These are phyloP conservation scores for Pythium plurisporium DNA, from an alignment of 352 stramenopile species.

Conservation along the genomic window DNA sequence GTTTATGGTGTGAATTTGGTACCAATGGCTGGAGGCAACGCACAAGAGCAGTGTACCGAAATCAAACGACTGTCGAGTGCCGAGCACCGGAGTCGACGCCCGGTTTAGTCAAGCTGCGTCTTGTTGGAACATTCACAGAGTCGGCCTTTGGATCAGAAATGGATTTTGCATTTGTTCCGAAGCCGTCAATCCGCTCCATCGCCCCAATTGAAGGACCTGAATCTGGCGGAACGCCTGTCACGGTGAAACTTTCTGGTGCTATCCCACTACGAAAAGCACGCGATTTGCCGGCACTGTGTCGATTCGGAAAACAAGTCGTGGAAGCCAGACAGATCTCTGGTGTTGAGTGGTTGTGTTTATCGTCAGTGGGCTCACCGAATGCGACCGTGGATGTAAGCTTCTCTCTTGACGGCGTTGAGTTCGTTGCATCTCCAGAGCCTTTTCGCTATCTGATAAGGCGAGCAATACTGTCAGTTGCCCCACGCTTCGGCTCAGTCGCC, in stretches of 20 bases:
- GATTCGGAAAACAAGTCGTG: slow-evolving; percentile 3
- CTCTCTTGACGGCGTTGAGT: slow-evolving; percentile 11
- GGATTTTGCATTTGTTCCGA: slow-evolving; percentile 7
- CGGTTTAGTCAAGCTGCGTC: not conserved
- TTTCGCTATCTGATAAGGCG: slow-evolving; percentile 8
- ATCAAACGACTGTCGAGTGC: slow-evolving; percentile 2
- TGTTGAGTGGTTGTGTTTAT: slow-evolving; percentile 9
- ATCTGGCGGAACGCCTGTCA: slow-evolving; percentile 11
- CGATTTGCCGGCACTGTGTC: not conserved
- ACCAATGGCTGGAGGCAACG: not conserved
- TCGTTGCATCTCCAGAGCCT: not conserved
- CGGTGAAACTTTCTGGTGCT: slow-evolving; percentile 14
- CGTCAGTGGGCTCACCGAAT: not conserved
- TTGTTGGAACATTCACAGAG: not conserved
- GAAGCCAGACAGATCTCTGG: not conserved
- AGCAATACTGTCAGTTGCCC: slow-evolving; percentile 1
- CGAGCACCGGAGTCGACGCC: not conserved
- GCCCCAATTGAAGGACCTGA: slow-evolving; percentile 2
- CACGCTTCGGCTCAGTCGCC: not conserved
- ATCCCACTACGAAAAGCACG: not conserved
- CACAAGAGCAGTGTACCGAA: not conserved
- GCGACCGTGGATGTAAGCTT: slow-evolving; percentile 2
- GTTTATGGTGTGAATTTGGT: slow-evolving; percentile 8
- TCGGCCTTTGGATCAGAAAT: slow-evolving; percentile 10
- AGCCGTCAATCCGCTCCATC: not conserved